These are phyloP conservation scores for Claviceps paspali DNA, from an alignment of 2,329 filamentous ascomycete genomes.

Conservation along the genomic window DNA sequence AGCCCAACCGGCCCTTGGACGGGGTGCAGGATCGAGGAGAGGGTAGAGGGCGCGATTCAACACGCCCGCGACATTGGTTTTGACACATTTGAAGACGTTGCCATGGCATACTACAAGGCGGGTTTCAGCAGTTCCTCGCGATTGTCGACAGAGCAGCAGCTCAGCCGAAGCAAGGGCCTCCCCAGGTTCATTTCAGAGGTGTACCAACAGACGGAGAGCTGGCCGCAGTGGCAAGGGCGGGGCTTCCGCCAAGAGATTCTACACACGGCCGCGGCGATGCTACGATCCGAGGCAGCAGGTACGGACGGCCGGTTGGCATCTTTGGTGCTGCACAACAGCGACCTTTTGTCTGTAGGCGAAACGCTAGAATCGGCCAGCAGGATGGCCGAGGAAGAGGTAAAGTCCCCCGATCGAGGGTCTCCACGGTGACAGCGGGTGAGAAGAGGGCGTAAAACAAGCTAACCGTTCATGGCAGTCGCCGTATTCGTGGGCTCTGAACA, in stretches of 20 bases:
- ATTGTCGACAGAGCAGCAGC: constrained; percentile 12
- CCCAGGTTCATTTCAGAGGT: constrained; percentile 12
- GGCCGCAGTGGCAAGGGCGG: constrained; percentile 13
- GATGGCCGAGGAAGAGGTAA: constrained; percentile 12
- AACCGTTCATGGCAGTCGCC: constrained; percentile 10
- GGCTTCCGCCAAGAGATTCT: constrained; percentile 15
- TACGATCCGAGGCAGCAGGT: constrained; percentile 8
- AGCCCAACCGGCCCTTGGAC: background rate
- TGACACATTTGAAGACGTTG: constrained; percentile 13
- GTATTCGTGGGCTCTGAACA: constrained; percentile 13
- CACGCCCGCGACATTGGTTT: constrained; percentile 12
- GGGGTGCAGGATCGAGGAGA: constrained; percentile 8
- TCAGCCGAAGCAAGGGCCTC: constrained; percentile 13
- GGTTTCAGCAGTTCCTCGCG: constrained; percentile 9
- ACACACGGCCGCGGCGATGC: constrained; percentile 10
- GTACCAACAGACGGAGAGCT: constrained; percentile 8
- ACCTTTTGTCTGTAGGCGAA: constrained; percentile 4
- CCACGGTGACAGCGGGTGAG: too few relatives aligned
- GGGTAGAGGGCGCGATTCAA: constrained; percentile 11
- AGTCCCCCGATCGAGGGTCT: too few relatives aligned
- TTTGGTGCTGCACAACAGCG: constrained; percentile 8
- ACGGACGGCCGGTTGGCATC: constrained; percentile 5
- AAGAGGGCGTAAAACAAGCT: too few relatives aligned
- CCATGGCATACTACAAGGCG: constrained; percentile 13
- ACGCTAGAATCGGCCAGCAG: constrained; percentile 9